Evolutionary conservation across 129 eudicot species (phyloP).

Genomic region (Centella asiatica): DNA sequence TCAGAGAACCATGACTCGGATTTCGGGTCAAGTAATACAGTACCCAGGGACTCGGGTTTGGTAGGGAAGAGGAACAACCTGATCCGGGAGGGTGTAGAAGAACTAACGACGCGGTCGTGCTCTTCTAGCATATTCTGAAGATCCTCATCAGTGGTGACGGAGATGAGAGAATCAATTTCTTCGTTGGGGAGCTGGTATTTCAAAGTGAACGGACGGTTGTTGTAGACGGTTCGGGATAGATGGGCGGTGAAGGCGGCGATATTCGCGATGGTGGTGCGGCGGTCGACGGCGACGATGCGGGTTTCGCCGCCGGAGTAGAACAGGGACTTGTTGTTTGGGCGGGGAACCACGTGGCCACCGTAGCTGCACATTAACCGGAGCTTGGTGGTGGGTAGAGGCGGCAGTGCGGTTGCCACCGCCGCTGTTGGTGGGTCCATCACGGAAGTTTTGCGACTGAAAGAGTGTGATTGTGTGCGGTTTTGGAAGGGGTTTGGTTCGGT

Average conservation of each 20-base stretch:
- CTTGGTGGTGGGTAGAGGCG: slow-evolving; percentile 38
- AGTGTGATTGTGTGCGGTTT: neutral
- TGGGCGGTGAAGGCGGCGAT: slow-evolving; percentile 44
- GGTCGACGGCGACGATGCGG: slow-evolving; percentile 82
- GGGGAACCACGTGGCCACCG: slow-evolving; percentile 82
- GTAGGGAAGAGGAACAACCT: slow-evolving; percentile 63
- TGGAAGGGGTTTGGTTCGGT: neutral
- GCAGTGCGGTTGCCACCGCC: slow-evolving; percentile 11
- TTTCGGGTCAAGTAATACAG: slow-evolving; percentile 51
- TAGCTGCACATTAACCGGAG: slow-evolving; percentile 85
- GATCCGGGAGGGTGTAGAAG: slow-evolving; percentile 45
- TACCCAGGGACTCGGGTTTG: slow-evolving; percentile 40
- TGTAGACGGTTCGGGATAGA: slow-evolving; percentile 41
- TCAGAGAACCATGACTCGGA: slow-evolving; percentile 73
- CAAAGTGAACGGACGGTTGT: slow-evolving; percentile 53
- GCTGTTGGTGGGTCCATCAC: neutral
- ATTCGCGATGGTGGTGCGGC: slow-evolving; percentile 48
- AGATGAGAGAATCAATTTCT: slow-evolving; percentile 65
- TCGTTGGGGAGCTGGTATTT: slow-evolving; percentile 81
- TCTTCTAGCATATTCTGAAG: slow-evolving; percentile 73
- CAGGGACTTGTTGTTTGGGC: slow-evolving; percentile 65
- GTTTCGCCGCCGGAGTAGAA: slow-evolving; percentile 81
- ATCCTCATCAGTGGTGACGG: slow-evolving; percentile 72
- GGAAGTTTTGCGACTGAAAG: neutral
- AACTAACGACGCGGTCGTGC: slow-evolving; percentile 39